Conservation (phyloP, 257 asterid species). For the Plantago elongata region DNA sequence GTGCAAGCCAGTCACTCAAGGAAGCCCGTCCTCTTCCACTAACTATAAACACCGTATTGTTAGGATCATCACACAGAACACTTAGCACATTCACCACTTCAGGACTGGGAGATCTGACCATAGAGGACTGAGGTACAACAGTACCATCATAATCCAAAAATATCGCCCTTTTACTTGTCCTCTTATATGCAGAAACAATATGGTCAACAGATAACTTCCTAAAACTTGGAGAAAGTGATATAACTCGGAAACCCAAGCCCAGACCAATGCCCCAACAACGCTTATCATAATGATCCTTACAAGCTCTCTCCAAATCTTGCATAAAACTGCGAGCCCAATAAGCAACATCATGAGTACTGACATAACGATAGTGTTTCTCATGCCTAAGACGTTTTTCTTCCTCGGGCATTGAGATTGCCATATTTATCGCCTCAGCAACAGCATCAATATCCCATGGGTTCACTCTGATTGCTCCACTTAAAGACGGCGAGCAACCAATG, state of each 20-base stretch:
- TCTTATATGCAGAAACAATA: conserved; percentile 61
- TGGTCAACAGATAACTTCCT: conserved; percentile 63
- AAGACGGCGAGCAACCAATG: conserved; percentile 89
- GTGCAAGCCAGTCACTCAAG: conserved; percentile 73
- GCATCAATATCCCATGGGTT: conserved; percentile 92
- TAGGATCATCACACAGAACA: conserved; percentile 62
- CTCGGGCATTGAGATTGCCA: conserved; percentile 59
- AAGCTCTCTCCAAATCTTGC: conserved; percentile 83
- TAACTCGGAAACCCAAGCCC: conserved; percentile 77
- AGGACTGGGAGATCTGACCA: conserved; percentile 53
- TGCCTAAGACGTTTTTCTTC: conserved; percentile 74
- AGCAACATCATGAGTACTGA: conserved; percentile 79
- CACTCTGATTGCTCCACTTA: conserved; percentile 89
- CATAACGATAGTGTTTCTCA: conserved; percentile 84
- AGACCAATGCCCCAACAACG: conserved; percentile 90
- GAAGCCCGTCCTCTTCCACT: conserved; percentile 76
- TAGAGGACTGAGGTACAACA: conserved; percentile 66
- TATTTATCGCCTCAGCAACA: conserved; percentile 75
- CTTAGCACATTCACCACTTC: conserved; percentile 57
- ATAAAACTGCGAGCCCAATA: conserved; percentile 91
- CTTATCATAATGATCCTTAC: conserved; percentile 71
- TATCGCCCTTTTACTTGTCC: conserved; percentile 67
- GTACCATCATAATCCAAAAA: conserved; percentile 96
- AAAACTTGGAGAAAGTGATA: conserved; percentile 83
- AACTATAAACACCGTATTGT: conserved; percentile 72